Evolutionary conservation across 768 basidiomycete genomes (phyloP).

Genomic region (Pleurotus djamor): DNA sequence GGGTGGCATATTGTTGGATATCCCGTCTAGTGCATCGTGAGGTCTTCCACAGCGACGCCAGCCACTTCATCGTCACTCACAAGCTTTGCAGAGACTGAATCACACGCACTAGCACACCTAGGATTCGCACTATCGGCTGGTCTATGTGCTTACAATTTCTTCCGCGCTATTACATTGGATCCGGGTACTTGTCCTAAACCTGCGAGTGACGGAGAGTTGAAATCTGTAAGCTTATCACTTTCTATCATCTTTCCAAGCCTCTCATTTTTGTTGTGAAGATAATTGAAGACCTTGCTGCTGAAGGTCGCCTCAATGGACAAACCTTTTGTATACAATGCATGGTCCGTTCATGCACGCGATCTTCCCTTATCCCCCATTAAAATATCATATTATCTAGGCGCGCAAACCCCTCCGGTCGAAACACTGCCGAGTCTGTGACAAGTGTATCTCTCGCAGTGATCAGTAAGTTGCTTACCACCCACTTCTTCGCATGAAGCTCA

Average conservation of each 20-base stretch:
- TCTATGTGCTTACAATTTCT: slow-evolving; percentile 86
- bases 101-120: slow-evolving; percentile 74
- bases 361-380: too few relatives aligned
- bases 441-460: slow-evolving; percentile 87
- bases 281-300: slow-evolving; percentile 87
- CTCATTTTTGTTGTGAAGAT: slow-evolving; percentile 42
- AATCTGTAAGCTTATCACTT: slow-evolving; percentile 55
- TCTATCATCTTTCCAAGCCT: neutral
- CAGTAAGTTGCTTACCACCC: slow-evolving; percentile 58
- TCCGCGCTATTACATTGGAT: slow-evolving; percentile 85
- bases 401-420: slow-evolving; percentile 92
- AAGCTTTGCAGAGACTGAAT: slow-evolving; percentile 63
- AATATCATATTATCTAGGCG: slow-evolving; percentile 38
- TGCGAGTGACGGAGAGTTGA: slow-evolving; percentile 80
- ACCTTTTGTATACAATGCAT: slow-evolving; percentile 97
- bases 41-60: slow-evolving; percentile 16
- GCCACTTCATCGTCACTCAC: slow-evolving; percentile 28
- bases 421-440: slow-evolving; percentile 91
- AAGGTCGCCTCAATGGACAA: slow-evolving; percentile 89
- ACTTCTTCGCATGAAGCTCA: slow-evolving; percentile 1
- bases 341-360: slow-evolving; percentile 38
- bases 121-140: slow-evolving; percentile 67
- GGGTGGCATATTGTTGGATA: slow-evolving; percentile 85
- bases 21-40: slow-evolving; percentile 72
- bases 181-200: slow-evolving; percentile 87